Percentiles rank a stretch among this genome's conserved stretches.
These are phyloP conservation scores for Colletotrichum tropicale DNA, from an alignment of 2,329 filamentous ascomycete genomes.

Conservation along the genomic window DNA sequence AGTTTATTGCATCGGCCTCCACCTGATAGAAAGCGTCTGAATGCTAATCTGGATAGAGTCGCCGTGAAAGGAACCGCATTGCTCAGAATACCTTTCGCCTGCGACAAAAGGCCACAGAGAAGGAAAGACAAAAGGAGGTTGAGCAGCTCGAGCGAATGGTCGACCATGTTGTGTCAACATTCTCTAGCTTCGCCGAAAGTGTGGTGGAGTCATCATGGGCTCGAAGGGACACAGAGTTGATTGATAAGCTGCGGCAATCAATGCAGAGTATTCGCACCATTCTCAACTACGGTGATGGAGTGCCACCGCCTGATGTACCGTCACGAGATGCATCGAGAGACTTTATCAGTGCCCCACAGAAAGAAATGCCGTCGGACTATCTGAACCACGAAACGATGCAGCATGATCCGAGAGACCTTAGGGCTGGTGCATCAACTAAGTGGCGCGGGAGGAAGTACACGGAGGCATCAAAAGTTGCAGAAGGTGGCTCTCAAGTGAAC, in stretches of 20 bases:
- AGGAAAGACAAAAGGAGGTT: neutral
- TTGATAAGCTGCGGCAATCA: neutral
- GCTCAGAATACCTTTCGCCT: neutral
- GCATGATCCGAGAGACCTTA: neutral
- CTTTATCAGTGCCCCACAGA: neutral
- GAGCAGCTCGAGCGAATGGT: neutral
- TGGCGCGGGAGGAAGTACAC: neutral
- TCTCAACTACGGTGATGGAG: neutral
- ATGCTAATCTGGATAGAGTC: neutral
- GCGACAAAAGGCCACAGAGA: neutral
- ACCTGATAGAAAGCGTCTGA: rapidly evolving
- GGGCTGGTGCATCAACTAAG: neutral
- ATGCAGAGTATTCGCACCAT: neutral
- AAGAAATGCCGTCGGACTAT: neutral
- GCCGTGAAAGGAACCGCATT: neutral
- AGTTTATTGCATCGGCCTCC: neutral
- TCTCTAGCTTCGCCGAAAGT: neutral
- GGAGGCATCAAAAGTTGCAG: neutral
- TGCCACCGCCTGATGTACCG: neutral
- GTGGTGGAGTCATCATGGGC: neutral
- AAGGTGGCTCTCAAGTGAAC: neutral
- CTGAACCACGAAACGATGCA: neutral
- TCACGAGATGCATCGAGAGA: neutral
- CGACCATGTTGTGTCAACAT: neutral
- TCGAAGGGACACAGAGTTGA: neutral